phyloP scores from a whole-genome alignment of 78 protist species.

The Dictyostelium purpureum region DNA sequence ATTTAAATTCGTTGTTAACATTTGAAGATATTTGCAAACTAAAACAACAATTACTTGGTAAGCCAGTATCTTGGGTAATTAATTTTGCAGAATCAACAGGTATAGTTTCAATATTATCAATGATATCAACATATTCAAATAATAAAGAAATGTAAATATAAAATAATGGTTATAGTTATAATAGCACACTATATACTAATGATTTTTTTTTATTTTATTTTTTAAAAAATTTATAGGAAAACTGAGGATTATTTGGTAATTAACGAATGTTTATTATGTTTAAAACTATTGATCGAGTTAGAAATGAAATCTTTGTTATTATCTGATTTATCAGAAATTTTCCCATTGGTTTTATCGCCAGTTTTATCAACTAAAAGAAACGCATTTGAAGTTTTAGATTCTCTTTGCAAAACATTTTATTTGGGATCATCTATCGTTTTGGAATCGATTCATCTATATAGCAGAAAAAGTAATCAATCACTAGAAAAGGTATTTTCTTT shows the following conservation, averaged over 20 bases:
- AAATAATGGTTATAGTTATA: not conserved
- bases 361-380: conserved; percentile 26
- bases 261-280: conserved; percentile 61
- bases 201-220: not conserved
- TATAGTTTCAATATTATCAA: conserved; percentile 44
- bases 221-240: conserved; percentile 14
- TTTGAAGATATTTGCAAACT: conserved; percentile 54
- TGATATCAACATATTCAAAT: conserved; percentile 22
- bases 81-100: conserved; percentile 71
- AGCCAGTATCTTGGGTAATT: conserved; percentile 59
- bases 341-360: not conserved
- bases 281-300: conserved; percentile 57
- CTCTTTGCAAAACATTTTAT: conserved; percentile 26
- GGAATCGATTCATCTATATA: conserved; percentile 3
- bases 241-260: conserved; percentile 32
- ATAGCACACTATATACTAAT: no score
- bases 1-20: conserved; percentile 6
- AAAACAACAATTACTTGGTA: not conserved
- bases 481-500: not conserved
- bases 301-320: conserved; percentile 60
- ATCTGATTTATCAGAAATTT: conserved; percentile 30
- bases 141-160: conserved; percentile 24
- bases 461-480: not conserved
- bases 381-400: conserved; percentile 60
- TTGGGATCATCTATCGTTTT: conserved; percentile 30